Base-by-base conservation (phyloP, 768 basidiomycete genomes). In the Collybia mongolica region DNA sequence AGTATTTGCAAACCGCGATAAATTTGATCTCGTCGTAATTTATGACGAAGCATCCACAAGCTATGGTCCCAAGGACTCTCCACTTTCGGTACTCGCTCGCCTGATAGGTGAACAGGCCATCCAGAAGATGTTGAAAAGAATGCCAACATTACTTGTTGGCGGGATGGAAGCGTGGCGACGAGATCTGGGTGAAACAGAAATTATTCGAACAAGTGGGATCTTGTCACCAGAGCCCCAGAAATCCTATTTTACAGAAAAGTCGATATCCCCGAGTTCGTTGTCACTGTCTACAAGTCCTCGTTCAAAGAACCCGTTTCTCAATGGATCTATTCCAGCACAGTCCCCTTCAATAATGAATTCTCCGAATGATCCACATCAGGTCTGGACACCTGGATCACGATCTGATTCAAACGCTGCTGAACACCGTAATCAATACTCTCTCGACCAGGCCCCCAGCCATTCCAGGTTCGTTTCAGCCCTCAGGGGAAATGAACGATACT, bases 11-110 rank as follows among this genome's bases (percentile, higher is more conserved):
- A 88, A 92, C 53, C 88, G 96, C 36, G 82, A 93, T 60, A 86
- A 88, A 58, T 96, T 90, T 63, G 94, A 97, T 57, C 67, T 95
- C 18, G 83, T 99, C 20, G 90, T 86, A 14, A 72, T 98, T 3
- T 94, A 94, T 65, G 95, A 98, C 65, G 60, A 77, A 44, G 65
- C 73, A 24, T 84, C 90, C 40, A 74, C 79, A 47, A 65, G 72
- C 15, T 76, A 82, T 45, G 79, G 76, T 2, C 64, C 67, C 2
- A 65, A 71, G 17, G 72, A 72, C 8, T 73, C 82, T 0, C 80
- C 84, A 0, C 63, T 89, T n/a, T 73, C 80, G 1, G 63, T 74
- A 17, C 77, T 95, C 19, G 73, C 84, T 47, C 74, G 79, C 8
- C 79, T 85, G 2, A 89, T 97, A 38, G 86, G 80, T 65, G 88